phyloP scores from a whole-genome alignment of 768 basidiomycete species.

The Boletales sp. region DNA sequence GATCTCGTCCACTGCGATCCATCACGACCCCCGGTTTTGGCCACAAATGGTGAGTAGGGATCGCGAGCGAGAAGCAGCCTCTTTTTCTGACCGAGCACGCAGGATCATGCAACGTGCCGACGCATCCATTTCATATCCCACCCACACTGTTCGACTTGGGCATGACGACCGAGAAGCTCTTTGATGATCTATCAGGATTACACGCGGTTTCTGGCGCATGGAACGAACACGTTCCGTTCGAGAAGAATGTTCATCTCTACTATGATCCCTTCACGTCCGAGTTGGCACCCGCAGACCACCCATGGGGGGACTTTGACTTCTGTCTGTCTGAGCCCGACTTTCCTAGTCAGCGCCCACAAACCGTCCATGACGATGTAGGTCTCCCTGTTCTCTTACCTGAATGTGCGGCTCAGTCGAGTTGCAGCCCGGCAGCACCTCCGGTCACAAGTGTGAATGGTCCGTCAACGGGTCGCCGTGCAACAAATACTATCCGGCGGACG shows the following conservation, averaged over 20 bases:
- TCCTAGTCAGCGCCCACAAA: neutral
- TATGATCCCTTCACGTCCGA: neutral
- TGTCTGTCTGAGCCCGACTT: neutral
- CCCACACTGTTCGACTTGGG: no score
- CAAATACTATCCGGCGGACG: neutral
- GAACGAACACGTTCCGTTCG: no score
- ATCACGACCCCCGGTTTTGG: neutral
- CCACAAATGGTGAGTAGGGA: slow-evolving; percentile 1
- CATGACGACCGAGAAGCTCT: neutral
- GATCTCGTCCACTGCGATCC: neutral
- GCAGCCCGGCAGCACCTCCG: neutral
- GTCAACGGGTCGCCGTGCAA: slow-evolving; percentile 9
- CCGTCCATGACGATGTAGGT: slow-evolving; percentile 1
- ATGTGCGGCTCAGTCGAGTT: neutral
- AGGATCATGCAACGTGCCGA: neutral
- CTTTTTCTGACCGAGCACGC: neutral
- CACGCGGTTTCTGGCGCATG: no score
- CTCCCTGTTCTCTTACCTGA: neutral
- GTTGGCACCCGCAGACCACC: no score
- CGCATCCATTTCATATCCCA: neutral
- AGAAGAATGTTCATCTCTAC: neutral
- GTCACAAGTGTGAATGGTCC: slow-evolving; percentile 6
- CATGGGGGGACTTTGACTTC: no score
- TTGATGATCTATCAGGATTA: no score
- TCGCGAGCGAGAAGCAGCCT: neutral